Percentiles rank a stretch among this genome's conserved stretches.
These are phyloP conservation scores for Coemansia sp. DNA, from an alignment of 192 early-diverging fungal genomes.

Conservation along the genomic window DNA sequence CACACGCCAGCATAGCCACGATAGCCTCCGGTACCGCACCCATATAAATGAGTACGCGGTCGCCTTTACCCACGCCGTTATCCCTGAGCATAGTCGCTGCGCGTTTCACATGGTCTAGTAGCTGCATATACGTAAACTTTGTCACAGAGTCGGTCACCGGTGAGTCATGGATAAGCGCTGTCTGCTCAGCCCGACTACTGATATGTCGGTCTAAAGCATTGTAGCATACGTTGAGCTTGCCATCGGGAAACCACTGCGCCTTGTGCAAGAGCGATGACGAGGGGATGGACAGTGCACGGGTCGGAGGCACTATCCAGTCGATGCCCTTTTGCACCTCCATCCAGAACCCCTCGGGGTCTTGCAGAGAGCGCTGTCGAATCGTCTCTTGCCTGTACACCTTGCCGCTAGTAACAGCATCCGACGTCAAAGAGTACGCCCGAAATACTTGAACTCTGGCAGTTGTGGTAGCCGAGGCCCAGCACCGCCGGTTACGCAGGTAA, in stretches of 20 bases:
- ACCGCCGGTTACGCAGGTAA: background rate
- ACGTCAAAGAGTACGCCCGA: background rate
- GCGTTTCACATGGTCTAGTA: conserved; percentile 67
- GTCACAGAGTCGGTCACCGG: conserved; percentile 62
- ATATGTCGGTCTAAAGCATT: conserved; percentile 69
- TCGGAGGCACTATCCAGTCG: conserved; percentile 45
- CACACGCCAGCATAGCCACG: conserved; percentile 85
- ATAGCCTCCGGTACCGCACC: conserved; percentile 82
- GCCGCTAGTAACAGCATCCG: background rate
- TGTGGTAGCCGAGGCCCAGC: background rate
- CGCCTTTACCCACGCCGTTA: conserved; percentile 69
- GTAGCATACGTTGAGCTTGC: conserved; percentile 78
- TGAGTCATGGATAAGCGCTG: conserved; percentile 78
- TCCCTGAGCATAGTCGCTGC: conserved; percentile 67
- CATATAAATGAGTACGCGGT: conserved; percentile 84
- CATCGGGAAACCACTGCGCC: conserved; percentile 71
- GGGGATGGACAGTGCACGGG: conserved; percentile 56
- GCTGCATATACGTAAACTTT: conserved; percentile 68
- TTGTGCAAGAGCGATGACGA: conserved; percentile 26
- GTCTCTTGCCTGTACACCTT: conserved; percentile 18
- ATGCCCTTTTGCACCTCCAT: conserved; percentile 26
- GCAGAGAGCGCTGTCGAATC: conserved; percentile 18
- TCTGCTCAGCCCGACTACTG: conserved; percentile 60
- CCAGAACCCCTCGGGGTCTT: conserved; percentile 25
- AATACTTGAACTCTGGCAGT: background rate